A percentile compares a stretch with the other conserved stretches of the same genome.
Conservation (phyloP, 225 moss, liverwort and hornwort species). For the Rhytidiadelphus loreus region DNA sequence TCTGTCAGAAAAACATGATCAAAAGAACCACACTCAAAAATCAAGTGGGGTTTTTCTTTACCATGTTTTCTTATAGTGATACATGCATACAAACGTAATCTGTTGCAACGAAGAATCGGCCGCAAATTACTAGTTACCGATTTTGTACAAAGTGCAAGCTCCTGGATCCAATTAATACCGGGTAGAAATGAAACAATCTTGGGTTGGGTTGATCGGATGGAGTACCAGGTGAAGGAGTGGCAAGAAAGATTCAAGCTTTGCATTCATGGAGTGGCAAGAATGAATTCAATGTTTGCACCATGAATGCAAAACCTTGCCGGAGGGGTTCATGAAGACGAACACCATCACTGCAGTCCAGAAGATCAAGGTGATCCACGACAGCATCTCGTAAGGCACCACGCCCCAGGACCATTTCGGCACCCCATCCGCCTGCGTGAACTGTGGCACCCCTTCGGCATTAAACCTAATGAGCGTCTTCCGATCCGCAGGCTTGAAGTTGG, state of each 20-base stretch:
- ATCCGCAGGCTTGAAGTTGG: slow-evolving; percentile 2
- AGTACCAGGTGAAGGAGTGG: neutral
- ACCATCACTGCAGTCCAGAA: neutral
- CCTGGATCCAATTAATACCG: neutral
- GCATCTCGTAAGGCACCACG: neutral
- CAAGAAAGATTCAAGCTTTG: neutral
- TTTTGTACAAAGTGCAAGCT: neutral
- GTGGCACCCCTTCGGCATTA: neutral
- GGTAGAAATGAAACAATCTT: no score
- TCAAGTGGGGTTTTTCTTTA: no score
- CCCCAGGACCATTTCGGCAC: neutral
- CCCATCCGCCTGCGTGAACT: neutral
- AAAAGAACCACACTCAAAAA: no score
- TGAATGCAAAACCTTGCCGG: neutral
- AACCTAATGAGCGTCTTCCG: neutral
- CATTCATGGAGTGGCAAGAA: neutral
- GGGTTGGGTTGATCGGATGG: neutral
- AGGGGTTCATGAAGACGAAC: neutral
- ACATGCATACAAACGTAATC: neutral
- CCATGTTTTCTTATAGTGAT: no score
- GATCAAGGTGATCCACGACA: neutral
- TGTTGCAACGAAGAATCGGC: neutral
- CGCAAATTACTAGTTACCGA: neutral
- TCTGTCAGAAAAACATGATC: no score
- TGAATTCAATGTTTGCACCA: neutral